A percentile compares a stretch with the other conserved stretches of the same genome.
These are phyloP conservation scores for Zymoseptoria tritici DNA, from an alignment of 2,329 filamentous ascomycete species.

Conservation along the genomic window DNA sequence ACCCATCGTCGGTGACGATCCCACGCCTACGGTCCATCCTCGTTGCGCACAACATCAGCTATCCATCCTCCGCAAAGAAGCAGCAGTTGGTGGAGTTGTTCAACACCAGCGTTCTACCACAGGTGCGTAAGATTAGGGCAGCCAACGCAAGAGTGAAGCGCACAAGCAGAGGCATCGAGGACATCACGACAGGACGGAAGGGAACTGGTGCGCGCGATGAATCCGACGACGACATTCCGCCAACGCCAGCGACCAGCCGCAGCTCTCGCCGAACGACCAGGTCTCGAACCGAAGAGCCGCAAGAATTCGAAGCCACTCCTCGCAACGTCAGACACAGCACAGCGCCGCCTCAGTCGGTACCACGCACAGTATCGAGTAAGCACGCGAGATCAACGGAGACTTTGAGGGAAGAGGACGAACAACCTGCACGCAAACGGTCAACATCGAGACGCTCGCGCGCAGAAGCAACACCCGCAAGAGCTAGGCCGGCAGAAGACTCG, in stretches of 20 bases:
- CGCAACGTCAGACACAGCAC: conserved; percentile 26
- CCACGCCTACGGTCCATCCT: conserved; percentile 85
- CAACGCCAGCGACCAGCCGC: conserved; percentile 26
- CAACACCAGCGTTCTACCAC: conserved; percentile 67
- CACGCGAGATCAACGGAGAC: conserved; percentile 35
- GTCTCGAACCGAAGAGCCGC: conserved; percentile 34
- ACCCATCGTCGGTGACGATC: conserved; percentile 74
- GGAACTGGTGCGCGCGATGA: conserved; percentile 53
- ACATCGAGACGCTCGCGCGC: conserved; percentile 12
- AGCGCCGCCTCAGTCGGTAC: conserved; percentile 24
- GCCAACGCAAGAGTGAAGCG: conserved; percentile 73
- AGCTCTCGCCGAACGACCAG: conserved; percentile 25
- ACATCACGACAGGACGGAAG: conserved; percentile 52
- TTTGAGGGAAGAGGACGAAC: conserved; percentile 32
- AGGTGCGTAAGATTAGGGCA: conserved; percentile 67
- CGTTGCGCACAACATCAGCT: conserved; percentile 77
- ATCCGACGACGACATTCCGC: conserved; percentile 39
- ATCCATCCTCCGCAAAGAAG: conserved; percentile 88
- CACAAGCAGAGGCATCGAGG: conserved; percentile 75
- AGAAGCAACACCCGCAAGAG: conserved; percentile 25
- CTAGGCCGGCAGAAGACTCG: conserved; percentile 43
- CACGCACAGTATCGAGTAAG: conserved; percentile 34
- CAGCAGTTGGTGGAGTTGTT: conserved; percentile 78
- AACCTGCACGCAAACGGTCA: conserved; percentile 42
- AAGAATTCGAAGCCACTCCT: conserved; percentile 25